These are phyloP conservation scores for Pharus latifolius DNA, from an alignment of 176 grass and related monocot genomes.

Conservation along the genomic window DNA sequence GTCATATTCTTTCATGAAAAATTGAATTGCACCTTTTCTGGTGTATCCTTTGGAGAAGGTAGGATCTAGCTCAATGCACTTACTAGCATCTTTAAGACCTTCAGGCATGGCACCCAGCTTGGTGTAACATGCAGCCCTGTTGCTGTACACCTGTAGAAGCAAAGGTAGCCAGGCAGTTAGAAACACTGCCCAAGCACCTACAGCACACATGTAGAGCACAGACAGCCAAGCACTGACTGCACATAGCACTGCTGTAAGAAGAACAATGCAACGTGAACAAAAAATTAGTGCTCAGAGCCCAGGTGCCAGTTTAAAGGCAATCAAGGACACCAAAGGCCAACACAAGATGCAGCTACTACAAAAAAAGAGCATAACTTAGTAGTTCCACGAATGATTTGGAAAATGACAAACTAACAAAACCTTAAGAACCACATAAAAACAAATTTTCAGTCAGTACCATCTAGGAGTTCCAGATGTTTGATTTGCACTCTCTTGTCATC, in stretches of 20 bases:
- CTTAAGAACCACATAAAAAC: not conserved
- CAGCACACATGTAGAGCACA: no score
- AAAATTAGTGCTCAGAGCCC: no score
- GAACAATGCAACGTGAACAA: no score
- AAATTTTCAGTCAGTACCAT: not conserved
- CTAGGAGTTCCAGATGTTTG: not conserved
- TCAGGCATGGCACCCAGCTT: slow-evolving; percentile 94
- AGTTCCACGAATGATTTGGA: no score
- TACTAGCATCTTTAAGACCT: slow-evolving; percentile 97
- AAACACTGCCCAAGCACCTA: no score
- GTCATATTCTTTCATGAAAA: slow-evolving; percentile 99
- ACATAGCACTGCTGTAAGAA: no score
- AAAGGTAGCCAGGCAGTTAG: not conserved
- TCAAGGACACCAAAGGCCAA: no score
- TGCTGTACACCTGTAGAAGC: slow-evolving; percentile 78
- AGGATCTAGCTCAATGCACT: slow-evolving; percentile 91
- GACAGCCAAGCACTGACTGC: no score
- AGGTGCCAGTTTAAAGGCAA: no score
- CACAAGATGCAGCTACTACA: no score
- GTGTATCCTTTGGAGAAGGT: slow-evolving; percentile 95
- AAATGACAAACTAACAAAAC: not conserved
- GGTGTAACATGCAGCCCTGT: slow-evolving; percentile 93
- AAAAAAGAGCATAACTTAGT: no score
- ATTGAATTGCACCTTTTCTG: slow-evolving; percentile 90
- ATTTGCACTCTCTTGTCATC: not conserved